These are phyloP conservation scores for Agrostemma githago DNA, from an alignment of 148 eudicot genomes.

Conservation along the genomic window DNA sequence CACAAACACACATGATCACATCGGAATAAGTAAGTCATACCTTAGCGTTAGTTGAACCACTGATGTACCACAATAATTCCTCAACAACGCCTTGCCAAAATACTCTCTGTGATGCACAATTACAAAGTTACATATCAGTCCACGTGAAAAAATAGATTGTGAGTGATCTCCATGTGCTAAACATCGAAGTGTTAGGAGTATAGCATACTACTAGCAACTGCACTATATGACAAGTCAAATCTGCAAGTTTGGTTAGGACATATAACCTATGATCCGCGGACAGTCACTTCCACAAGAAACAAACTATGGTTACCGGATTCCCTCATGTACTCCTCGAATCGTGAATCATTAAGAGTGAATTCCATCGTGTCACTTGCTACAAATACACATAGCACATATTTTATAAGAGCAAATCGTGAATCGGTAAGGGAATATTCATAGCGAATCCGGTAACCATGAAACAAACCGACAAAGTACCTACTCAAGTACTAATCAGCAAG, in stretches of 20 bases:
- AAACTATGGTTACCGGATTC: not conserved
- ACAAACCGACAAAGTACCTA: no score
- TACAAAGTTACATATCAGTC: slow-evolving; percentile 14
- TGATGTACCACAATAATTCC: slow-evolving; percentile 89
- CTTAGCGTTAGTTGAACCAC: slow-evolving; percentile 93
- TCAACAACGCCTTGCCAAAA: slow-evolving; percentile 95
- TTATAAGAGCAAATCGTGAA: no score
- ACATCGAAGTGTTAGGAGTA: not conserved
- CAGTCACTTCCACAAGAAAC: slow-evolving; percentile 1
- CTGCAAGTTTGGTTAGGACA: not conserved
- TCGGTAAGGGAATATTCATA: no score
- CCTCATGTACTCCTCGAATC: no score
- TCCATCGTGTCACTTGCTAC: no score
- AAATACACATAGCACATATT: no score
- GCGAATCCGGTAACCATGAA: no score
- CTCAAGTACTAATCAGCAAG: not conserved
- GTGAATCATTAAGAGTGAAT: no score
- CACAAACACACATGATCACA: not conserved
- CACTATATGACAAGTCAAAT: not conserved
- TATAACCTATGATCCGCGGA: not conserved
- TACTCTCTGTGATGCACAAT: slow-evolving; percentile 46
- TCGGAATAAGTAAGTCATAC: slow-evolving; percentile 29
- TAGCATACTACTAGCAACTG: not conserved
- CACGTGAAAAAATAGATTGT: not conserved
- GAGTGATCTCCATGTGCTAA: not conserved